Evolutionary conservation across 345 rosid genomes (phyloP).

Genomic region (Moricandia arvensis): DNA sequence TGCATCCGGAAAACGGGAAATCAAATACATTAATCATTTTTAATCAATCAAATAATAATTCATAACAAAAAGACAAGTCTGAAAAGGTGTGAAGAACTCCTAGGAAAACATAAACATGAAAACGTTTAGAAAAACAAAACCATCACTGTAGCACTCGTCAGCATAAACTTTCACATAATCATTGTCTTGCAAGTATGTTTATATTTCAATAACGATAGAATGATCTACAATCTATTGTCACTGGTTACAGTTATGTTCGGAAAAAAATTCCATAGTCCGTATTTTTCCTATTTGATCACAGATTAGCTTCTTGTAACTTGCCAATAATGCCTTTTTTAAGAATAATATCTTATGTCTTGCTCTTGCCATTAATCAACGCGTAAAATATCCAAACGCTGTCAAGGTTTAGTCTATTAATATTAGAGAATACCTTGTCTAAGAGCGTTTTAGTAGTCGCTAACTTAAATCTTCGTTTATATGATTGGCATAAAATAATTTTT

Average conservation of each 20-base stretch:
- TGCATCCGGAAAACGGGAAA: not conserved
- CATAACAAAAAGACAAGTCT: not conserved
- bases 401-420: not conserved
- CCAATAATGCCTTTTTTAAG: not conserved
- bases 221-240: not conserved
- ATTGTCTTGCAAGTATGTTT: not conserved
- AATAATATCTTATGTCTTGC: not conserved
- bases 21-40: not conserved
- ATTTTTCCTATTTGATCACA: conserved; percentile 6
- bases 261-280: not conserved
- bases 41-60: not conserved
- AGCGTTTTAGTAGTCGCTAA: not conserved
- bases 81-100: not conserved
- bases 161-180: not conserved
- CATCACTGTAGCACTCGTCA: not conserved
- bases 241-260: not conserved
- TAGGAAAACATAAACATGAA: not conserved
- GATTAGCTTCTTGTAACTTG: not conserved
- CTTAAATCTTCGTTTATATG: not conserved
- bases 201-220: not conserved
- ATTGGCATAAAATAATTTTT: not conserved
- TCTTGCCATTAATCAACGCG: not conserved
- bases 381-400: not conserved
- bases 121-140: not conserved
- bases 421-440: not conserved